Base-by-base conservation (phyloP, 1,139 yeast genomes). In the Geotrichum bryndzae region DNA sequence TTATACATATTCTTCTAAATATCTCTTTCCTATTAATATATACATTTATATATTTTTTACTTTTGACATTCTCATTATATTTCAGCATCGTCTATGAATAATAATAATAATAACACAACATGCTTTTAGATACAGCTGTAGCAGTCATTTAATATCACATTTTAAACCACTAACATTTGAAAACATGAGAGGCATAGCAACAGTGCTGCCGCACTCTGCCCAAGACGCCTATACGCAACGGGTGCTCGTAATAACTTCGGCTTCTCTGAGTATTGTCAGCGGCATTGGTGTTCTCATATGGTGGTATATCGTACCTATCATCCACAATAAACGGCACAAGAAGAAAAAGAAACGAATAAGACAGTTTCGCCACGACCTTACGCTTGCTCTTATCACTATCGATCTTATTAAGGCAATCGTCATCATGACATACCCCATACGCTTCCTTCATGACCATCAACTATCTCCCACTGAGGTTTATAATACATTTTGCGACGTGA, bases 361-460 rank as follows among this genome's bases (percentile, higher is more conserved):
- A 41, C 84, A 85, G 51, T 88, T 87, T 71, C 79, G 96, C 53
- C 96, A 90, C 73, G 85, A 84, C 27, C 77, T 90, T 64, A 84
- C 90, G 65, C 75, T 84, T 59, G 82, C 86, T 61, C 77, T 90
- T 59, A 77, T 89, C n/a, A 73, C 81, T 15, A 88, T 84, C 70
- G 96, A 90, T 74, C 80, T 87, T 60, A 68, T 87, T 53, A 90
- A 90, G 73, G 91, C 94, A 0, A 65, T 84, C 13, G 78, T 86
- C 38, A 78, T 89, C 60, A 72, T 89, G 63, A 75, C 87, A 22
- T 90, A 85, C 71, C 96, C 96, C 0, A 76, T 83, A 0, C 71
- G 84, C 54, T 82, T 83, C 83, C 11, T 73, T 82, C 57, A 72
- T 79, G 11, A 75, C 76, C 56, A 73, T 74, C 11, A 29, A 6